Evolutionary conservation across 441 rosid genomes (phyloP), one percentile per base, ranked within the genome.

Genomic region (Arabidopsis hybrid): DNA sequence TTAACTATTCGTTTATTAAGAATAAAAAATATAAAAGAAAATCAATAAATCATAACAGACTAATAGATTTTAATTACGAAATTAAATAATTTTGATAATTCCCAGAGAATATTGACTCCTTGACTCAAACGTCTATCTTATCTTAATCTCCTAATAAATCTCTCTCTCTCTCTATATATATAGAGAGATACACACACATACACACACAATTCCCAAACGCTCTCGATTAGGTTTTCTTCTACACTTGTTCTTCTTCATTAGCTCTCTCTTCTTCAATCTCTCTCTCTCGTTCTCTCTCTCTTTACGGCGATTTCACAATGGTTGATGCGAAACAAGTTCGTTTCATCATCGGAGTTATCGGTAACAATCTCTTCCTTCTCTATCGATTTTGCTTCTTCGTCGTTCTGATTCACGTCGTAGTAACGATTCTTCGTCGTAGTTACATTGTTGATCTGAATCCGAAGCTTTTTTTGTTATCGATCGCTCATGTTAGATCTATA

Each of bases 261-360:
- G 32, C 42, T 57, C 21, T 32, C 59, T 52, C 39, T 29, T 36
- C 39, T 21, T 16, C 16, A 16, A 36, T 43, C 68, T 34, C 32
- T 50, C 32, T 60, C 26, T 35, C 57, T 50, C 35, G 14, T 4
- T 29, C 18, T 4, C 2, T 43, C 2, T 49, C 43, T 46, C 36
- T 50, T 31, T 6, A 47, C 40, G 17, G 14, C 38, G 45, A 32
- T 67, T 60, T 36, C 46, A 65, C 69, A 40, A 85, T 85, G 89
- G 73, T 74, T 18, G 40, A 17, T 38, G 68, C 78, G 9, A 38
- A 45, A 11, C 29, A 63, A 0, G 2, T 50, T 16, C 82, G 85
- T 21, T 70, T 64, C 38, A 42, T 69, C 57, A 53, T 86, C 31
- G 88, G 90, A 31, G 7, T 86, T 8, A 67, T 83, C 26, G 90